A percentile compares a stretch with the other conserved stretches of the same genome.
phyloP scores from a whole-genome alignment of 805 yeast species.

The Saccharomycopsis malanga region DNA sequence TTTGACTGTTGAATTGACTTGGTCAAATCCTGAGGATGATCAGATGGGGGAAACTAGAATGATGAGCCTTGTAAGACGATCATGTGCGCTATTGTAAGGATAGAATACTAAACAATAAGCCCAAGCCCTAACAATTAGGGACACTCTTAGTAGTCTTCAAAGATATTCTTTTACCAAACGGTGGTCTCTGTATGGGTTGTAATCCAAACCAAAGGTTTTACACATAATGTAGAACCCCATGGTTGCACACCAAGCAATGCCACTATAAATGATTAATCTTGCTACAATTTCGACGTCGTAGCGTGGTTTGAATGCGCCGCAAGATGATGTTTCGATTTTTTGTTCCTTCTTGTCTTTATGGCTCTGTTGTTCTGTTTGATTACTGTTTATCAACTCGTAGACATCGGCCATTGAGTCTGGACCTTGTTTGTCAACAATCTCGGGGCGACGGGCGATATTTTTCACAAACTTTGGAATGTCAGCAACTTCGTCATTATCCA shows the following conservation, averaged over 20 bases:
- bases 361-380: not conserved
- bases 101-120: too few species aligned
- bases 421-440: conserved; percentile 14
- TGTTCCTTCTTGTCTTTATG: not conserved
- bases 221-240: conserved; percentile 28
- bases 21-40: too few species aligned
- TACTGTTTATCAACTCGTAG: not conserved
- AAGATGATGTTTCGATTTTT: conserved; percentile 8
- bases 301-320: conserved; percentile 51
- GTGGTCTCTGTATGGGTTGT: conserved; percentile 7
- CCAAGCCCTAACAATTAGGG: too few species aligned
- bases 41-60: too few species aligned
- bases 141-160: too few species aligned
- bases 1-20: too few species aligned
- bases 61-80: too few species aligned
- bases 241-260: conserved; percentile 56
- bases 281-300: conserved; percentile 74
- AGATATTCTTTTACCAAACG: too few species aligned
- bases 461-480: conserved; percentile 7
- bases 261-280: conserved; percentile 72
- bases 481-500: conserved; percentile 13
- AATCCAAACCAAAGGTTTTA: conserved; percentile 16
- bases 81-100: too few species aligned
- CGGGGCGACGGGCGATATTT: conserved; percentile 7
- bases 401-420: not conserved